Evolutionary conservation across 1,284 basidiomycete genomes (phyloP).

Genomic region (Moniliella sp.): DNA sequence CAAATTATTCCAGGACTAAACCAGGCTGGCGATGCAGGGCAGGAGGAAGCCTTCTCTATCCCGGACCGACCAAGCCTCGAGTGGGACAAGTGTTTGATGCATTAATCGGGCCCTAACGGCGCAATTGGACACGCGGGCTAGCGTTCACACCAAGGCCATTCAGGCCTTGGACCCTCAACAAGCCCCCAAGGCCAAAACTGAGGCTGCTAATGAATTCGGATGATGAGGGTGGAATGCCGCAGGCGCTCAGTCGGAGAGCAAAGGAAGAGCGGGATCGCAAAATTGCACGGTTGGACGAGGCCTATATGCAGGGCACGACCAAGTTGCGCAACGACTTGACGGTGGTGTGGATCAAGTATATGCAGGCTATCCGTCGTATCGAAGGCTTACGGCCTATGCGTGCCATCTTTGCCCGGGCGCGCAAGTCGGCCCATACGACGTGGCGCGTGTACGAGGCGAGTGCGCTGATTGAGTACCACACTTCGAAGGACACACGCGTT

Average conservation of each 20-base stretch:
- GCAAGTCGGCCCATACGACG: constrained; percentile 59
- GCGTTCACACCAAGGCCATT: background rate
- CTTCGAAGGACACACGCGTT: constrained; percentile 60
- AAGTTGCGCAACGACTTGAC: constrained; percentile 37
- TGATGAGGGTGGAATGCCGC: too few relatives aligned
- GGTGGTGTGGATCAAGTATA: constrained; percentile 56
- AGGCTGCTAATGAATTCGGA: constrained; percentile 36
- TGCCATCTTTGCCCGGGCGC: constrained; percentile 57
- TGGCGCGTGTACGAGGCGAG: constrained; percentile 75
- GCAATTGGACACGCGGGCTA: too few relatives aligned
- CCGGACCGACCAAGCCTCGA: constrained; percentile 34
- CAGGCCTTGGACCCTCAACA: background rate
- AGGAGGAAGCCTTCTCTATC: constrained; percentile 40
- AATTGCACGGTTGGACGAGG: too few relatives aligned
- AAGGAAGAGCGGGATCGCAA: constrained; percentile 29
- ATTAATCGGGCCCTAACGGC: too few relatives aligned
- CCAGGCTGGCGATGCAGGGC: constrained; percentile 50
- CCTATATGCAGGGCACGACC: constrained; percentile 36
- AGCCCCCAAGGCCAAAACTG: background rate
- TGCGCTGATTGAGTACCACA: constrained; percentile 91
- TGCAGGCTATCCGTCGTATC: constrained; percentile 67
- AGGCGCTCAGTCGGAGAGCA: too few relatives aligned
- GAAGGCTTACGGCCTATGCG: constrained; percentile 62
- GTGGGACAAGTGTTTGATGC: constrained; percentile 8
- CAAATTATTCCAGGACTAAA: constrained; percentile 52